These are phyloP conservation scores for Geosmithia putterillii DNA, from an alignment of 2,329 filamentous ascomycete species.

Conservation along the genomic window DNA sequence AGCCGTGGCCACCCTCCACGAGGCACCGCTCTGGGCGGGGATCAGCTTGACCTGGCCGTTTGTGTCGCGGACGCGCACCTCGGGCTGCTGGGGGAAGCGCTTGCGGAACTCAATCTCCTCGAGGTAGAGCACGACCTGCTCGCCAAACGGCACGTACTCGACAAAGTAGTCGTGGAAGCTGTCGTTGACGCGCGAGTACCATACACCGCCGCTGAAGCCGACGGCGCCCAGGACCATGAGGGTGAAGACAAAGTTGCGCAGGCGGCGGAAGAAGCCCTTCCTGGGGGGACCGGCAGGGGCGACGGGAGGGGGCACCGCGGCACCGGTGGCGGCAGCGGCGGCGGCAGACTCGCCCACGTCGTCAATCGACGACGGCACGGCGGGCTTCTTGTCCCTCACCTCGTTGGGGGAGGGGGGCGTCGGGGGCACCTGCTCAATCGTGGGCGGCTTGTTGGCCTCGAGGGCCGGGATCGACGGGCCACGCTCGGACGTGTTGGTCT, in stretches of 20 bases:
- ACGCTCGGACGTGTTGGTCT: slow-evolving; percentile 36
- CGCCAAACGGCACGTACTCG: slow-evolving; percentile 88
- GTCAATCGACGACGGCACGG: slow-evolving; percentile 7
- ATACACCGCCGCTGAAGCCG: slow-evolving; percentile 79
- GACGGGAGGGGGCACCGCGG: slow-evolving; percentile 16
- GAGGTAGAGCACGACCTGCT: slow-evolving; percentile 88
- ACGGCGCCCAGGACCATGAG: slow-evolving; percentile 64
- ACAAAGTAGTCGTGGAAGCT: slow-evolving; percentile 99
- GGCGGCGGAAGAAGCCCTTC: slow-evolving; percentile 57
- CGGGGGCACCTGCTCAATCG: slow-evolving; percentile 21
- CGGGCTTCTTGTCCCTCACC: slow-evolving; percentile 15
- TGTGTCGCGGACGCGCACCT: slow-evolving; percentile 36
- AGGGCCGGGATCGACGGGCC: slow-evolving; percentile 22
- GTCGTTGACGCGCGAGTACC: slow-evolving; percentile 86
- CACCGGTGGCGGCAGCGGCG: slow-evolving; percentile 1
- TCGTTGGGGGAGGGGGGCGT: slow-evolving; percentile 21
- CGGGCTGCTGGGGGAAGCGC: slow-evolving; percentile 50
- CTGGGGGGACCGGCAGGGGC: slow-evolving; percentile 27
- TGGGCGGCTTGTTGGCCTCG: slow-evolving; percentile 21
- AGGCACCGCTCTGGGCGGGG: slow-evolving; percentile 73
- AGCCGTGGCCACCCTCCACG: slow-evolving; percentile 61
- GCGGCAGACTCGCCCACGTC: slow-evolving; percentile 9
- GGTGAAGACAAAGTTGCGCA: slow-evolving; percentile 67
- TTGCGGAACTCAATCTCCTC: slow-evolving; percentile 90
- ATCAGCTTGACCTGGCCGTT: slow-evolving; percentile 64